These are phyloP conservation scores for Penicillium paneum DNA, from an alignment of 2,329 filamentous ascomycete species.

Conservation along the genomic window DNA sequence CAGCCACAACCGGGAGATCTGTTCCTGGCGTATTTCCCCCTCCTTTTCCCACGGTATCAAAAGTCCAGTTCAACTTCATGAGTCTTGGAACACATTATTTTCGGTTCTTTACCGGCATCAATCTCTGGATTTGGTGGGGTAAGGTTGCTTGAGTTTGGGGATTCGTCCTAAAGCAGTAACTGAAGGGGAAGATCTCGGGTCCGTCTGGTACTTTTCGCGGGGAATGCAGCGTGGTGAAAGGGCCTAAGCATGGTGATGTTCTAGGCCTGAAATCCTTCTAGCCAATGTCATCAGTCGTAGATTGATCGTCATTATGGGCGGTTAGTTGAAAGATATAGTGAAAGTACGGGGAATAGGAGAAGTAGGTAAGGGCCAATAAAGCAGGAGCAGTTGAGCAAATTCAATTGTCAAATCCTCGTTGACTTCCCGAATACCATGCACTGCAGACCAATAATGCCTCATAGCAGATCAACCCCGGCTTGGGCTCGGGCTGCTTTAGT, in stretches of 20 bases:
- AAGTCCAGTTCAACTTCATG: neutral
- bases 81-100: neutral
- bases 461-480: neutral
- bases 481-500: neutral
- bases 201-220: conserved; percentile 3
- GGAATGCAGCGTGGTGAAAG: conserved; percentile 5
- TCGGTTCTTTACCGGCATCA: neutral
- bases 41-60: neutral
- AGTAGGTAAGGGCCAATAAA: neutral
- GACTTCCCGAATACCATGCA: neutral
- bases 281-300: neutral
- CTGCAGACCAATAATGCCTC: conserved; percentile 1
- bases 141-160: conserved; percentile 1
- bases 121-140: conserved; percentile 1
- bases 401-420: neutral
- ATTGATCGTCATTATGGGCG: conserved; percentile 9
- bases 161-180: conserved; percentile 1
- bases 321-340: neutral
- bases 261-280: neutral
- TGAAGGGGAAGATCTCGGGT: neutral
- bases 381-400: neutral
- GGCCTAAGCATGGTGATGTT: conserved; percentile 4
- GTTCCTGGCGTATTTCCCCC: neutral
- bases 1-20: conserved; percentile 9
- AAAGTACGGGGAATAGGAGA: neutral